Base-by-base conservation (phyloP, 495 filamentous ascomycete species). In the Podospora pseudoanserina region DNA sequence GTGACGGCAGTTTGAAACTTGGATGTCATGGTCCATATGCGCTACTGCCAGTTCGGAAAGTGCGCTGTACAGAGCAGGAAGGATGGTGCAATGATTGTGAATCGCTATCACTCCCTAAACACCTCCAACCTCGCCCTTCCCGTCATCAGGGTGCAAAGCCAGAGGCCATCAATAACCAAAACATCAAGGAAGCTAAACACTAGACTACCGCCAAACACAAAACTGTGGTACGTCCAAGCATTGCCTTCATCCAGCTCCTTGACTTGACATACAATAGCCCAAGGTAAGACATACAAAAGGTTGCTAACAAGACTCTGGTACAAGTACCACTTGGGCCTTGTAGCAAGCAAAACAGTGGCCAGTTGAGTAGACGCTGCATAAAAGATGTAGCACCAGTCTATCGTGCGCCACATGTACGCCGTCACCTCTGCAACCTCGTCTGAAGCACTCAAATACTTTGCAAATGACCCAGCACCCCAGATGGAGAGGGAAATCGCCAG, bases 341-440 rank as follows among this genome's bases (percentile, higher is more conserved):
- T 91, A 0, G 90, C 89, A 2, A 91, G 79, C 2, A 92, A 77
- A 6, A 92, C 81, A 2, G 86, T 82, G 0, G 89, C 85, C 7
- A 92, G 76, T 71, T 91, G 89, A n/a, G 84, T 88, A 18, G 82
- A 84, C 27, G 86, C 61, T 0, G 87, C 90, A 71, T 91, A 92
- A 75, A 92, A 89, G 63, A 92, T 87, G 75, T 92, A 92, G 75
- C 89, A 90, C 90, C 89, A 90, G 71, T 90, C 87, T 55, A 88
- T 87, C 2, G 80, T 88, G 71, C 83, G 79, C 90, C 90, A 92
- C 90, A 92, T 93, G 32, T 87, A 80, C 26, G 81, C 82, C 5
- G 88, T 87, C 16, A 91, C 87, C 2, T 78, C 68, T 0, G 90
- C 85, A 0, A 92, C 90, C 0, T 76, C 72, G 26, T 79, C 75